Evolutionary conservation across 306 rosid genomes (phyloP).

Genomic region (Vigna nakashimae): DNA sequence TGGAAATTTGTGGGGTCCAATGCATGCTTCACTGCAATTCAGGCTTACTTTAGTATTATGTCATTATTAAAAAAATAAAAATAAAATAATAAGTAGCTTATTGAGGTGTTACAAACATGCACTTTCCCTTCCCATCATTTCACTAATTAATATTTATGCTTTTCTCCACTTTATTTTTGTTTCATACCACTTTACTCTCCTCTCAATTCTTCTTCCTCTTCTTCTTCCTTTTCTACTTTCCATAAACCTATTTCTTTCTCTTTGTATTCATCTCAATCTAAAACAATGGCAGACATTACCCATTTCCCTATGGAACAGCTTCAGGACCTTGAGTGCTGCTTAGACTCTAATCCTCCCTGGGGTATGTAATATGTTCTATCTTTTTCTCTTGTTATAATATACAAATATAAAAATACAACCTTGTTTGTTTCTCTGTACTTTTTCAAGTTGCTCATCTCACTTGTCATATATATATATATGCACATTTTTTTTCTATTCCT

Average conservation of each 20-base stretch:
- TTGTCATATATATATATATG: background rate
- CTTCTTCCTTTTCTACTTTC: constrained; percentile 13
- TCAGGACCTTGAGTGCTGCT: constrained; percentile 97
- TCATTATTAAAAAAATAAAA: background rate
- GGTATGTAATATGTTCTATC: constrained; percentile 67
- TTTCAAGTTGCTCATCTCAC: constrained; percentile 31
- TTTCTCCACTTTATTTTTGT: constrained; percentile 60
- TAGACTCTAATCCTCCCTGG: constrained; percentile 99
- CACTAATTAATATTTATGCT: constrained; percentile 41
- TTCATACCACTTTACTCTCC: constrained; percentile 55
- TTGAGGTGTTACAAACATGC: constrained; percentile 22
- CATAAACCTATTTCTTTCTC: background rate
- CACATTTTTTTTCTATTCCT: background rate
- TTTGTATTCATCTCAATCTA: constrained; percentile 52
- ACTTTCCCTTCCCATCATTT: constrained; percentile 24
- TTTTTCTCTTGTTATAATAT: constrained; percentile 28
- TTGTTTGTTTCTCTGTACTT: constrained; percentile 18
- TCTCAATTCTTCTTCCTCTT: constrained; percentile 49
- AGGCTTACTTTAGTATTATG: constrained; percentile 6
- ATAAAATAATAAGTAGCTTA: constrained; percentile 25
- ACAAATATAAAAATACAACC: constrained; percentile 30
- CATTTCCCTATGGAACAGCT: constrained; percentile 99
- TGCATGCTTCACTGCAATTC: background rate
- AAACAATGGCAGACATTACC: constrained; percentile 90
- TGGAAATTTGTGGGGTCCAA: background rate